These are phyloP conservation scores for Nicotiana undulata DNA, from an alignment of 257 asterid species.

Conservation along the genomic window DNA sequence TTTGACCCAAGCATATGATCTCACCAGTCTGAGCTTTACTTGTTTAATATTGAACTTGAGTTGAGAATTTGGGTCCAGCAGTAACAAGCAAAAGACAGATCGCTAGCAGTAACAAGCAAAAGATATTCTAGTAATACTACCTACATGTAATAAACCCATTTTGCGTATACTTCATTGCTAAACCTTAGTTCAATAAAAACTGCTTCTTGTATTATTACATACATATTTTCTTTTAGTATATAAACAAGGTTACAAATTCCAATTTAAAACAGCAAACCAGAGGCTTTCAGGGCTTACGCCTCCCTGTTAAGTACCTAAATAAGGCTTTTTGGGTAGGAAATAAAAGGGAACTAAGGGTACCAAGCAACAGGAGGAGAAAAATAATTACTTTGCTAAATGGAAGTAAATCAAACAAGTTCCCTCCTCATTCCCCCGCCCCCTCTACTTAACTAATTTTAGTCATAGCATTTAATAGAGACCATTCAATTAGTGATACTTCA, in stretches of 20 bases:
- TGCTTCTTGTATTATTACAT: background rate
- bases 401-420: background rate
- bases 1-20: constrained; percentile 2
- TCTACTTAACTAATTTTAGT: background rate
- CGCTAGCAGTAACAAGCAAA: background rate
- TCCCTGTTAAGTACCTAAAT: background rate
- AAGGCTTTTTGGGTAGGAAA: background rate
- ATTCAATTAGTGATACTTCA: background rate
- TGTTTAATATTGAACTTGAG: background rate
- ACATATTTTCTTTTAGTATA: background rate
- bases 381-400: background rate
- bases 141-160: background rate
- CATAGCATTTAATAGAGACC: background rate
- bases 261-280: background rate
- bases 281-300: background rate
- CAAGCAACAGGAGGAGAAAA: background rate
- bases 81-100: no score
- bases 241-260: background rate
- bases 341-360: background rate
- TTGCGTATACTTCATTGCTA: background rate
- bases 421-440: background rate
- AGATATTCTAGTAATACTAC: background rate
- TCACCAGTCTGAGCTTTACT: background rate
- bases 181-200: background rate
- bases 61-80: background rate